These are phyloP conservation scores for Maudiozyma pseudohumilis DNA, from an alignment of 805 yeast genomes.

Conservation along the genomic window DNA sequence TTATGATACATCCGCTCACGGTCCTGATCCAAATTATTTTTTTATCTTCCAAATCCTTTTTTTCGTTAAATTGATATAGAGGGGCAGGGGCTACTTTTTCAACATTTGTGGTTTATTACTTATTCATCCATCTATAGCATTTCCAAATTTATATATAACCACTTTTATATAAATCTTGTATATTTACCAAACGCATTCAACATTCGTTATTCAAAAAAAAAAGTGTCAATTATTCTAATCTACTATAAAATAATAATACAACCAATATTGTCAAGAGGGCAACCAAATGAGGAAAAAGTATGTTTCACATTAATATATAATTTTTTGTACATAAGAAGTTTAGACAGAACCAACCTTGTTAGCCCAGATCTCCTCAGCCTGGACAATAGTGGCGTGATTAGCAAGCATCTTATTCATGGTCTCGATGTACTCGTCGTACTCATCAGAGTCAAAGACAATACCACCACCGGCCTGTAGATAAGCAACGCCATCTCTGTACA, in stretches of 20 bases:
- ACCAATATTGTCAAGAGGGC: too few species aligned
- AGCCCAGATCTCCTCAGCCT: slow-evolving; percentile 78
- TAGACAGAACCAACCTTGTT: slow-evolving; percentile 30
- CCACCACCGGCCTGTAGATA: slow-evolving; percentile 99
- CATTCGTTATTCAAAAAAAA: slow-evolving; percentile 20
- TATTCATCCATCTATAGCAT: slow-evolving; percentile 27
- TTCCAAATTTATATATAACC: slow-evolving; percentile 1
- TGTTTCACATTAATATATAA: too few species aligned
- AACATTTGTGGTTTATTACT: slow-evolving; percentile 19
- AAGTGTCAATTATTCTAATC: too few species aligned
- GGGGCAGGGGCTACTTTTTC: slow-evolving; percentile 6
- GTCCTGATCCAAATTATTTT: slow-evolving; percentile 1
- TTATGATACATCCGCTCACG: not conserved
- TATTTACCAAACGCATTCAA: slow-evolving; percentile 28
- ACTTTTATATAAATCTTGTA: slow-evolving; percentile 7
- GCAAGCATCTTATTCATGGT: slow-evolving; percentile 97
- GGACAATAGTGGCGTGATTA: slow-evolving; percentile 79
- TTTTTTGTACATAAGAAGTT: too few species aligned
- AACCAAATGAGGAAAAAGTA: too few species aligned
- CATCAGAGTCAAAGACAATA: slow-evolving; percentile 90
- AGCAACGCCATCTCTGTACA: slow-evolving; percentile 79
- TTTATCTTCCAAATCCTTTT: slow-evolving; percentile 4
- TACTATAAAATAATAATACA: too few species aligned
- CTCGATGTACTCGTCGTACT: slow-evolving; percentile 89
- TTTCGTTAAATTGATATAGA: slow-evolving; percentile 2